Evolutionary conservation across 371 early-diverging fungal genomes (phyloP).

Genomic region (Mortierella sp.): DNA sequence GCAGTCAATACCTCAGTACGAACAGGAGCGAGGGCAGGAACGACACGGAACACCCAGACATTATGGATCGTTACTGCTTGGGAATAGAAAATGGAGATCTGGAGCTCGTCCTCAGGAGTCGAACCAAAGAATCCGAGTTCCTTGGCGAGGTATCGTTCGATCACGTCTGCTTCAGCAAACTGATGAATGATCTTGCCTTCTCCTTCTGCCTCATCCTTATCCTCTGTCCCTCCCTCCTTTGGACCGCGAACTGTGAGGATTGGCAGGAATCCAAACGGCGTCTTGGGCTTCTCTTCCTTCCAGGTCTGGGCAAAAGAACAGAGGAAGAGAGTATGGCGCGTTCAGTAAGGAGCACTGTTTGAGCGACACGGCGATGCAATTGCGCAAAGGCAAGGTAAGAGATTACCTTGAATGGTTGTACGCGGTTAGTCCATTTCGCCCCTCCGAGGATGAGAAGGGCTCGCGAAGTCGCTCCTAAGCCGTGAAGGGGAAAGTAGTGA

Average conservation of each 20-base stretch:
- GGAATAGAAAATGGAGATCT: slow-evolving; percentile 20
- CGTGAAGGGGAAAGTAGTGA: slow-evolving; percentile 33
- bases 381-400: neutral
- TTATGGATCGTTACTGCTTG: slow-evolving; percentile 19
- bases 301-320: slow-evolving; percentile 14
- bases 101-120: slow-evolving; percentile 21
- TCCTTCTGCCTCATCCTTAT: neutral
- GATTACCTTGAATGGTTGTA: slow-evolving; percentile 22
- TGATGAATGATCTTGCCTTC: slow-evolving; percentile 8
- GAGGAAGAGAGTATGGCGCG: neutral
- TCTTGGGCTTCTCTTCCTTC: slow-evolving; percentile 13
- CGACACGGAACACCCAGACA: slow-evolving; percentile 27
- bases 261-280: slow-evolving; percentile 28
- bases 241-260: slow-evolving; percentile 23
- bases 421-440: slow-evolving; percentile 18
- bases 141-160: slow-evolving; percentile 31
- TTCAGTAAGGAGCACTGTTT: neutral
- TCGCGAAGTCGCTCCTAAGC: slow-evolving; percentile 20
- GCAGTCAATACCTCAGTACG: slow-evolving; percentile 8
- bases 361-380: neutral
- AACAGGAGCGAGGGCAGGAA: slow-evolving; percentile 12
- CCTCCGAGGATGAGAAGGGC: slow-evolving; percentile 21
- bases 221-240: neutral
- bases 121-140: slow-evolving; percentile 28
- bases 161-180: slow-evolving; percentile 34